Base-by-base conservation (phyloP, 345 rosid species). In the Gossypium mustelinum region DNA sequence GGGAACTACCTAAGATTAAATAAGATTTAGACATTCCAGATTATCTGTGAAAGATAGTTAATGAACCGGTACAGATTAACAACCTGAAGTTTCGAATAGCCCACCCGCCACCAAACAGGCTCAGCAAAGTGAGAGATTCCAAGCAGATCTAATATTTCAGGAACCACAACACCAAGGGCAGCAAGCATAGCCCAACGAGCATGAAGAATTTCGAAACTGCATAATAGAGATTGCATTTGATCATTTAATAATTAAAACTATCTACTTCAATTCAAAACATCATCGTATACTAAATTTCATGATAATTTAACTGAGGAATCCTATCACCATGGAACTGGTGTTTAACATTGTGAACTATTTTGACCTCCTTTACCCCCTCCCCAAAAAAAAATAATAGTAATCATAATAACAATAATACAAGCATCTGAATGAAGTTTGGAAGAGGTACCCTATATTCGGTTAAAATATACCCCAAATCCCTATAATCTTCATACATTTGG, bases 121-220 rank as follows among this genome's bases (percentile, higher is more conserved):
- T 94, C 98, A 52, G 64, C 78, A 70, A 94, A 92, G 76, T 88
- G 95, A 75, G 89, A 89, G 76, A 89, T 78, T 72, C 97, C 97
- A 0, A 84, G 43, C 44, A 86, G 81, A 82, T 92, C 90, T n/a
- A 94, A 82, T 67, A 87, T 81, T 84, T 92, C 97, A 6, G 98
- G 97, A 79, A 92, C 74, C 11, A 94, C 70, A 84, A 90, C 95
- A 75, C 98, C 97, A 18, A 94, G 86, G 24, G 97, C 87, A 59
- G 92, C 97, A 82, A 91, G 95, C 98, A 94, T 92, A 54, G 97
- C 98, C 98, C 98, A 94, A 44, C 97, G 97, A 76, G 97, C 95
- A 82, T 94, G 97, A 58, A 92, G 87, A 87, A 91, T 89, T 80
- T 94, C 95, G 68, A 92, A 94, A 86, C 98, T 94, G 90, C 83